Base-by-base conservation (phyloP, 257 asterid species). In the Striga asiatica region DNA sequence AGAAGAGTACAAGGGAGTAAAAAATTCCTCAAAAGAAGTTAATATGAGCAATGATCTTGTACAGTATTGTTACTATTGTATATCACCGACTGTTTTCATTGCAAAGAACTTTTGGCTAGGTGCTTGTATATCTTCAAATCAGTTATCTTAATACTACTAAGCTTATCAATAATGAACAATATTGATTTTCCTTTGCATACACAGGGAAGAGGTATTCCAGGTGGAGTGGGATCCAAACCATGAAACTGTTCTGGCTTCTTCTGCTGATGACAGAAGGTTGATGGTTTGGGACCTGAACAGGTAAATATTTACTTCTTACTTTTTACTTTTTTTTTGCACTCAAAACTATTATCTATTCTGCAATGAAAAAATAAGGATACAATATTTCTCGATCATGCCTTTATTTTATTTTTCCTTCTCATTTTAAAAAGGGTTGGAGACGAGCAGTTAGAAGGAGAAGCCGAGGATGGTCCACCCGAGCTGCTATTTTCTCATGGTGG, bases 171-270 rank as follows among this genome's bases (percentile, higher is more conserved):
- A n/a, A 2, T 37, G 43, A 10, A 10, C 2, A n/a, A 3, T 14
- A 8, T 3, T 14, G 18, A n/a, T 2, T 39, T 24, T 23, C 3
- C 0, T 27, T 69, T 57, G 54, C 5, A 10, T 27, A n/a, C 28
- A 28, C 73, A 87, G 97, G 67, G 92, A 76, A 69, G 97, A 92
- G 84, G 98, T 82, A 23, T 92, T 88, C 85, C 97, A 92, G 74
- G 97, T 92, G 35, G 98, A 92, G 65, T 92, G 97, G 98, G 87
- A 92, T 74, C 98, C 98, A 65, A 79, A 92, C 78, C 95, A 92
- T 45, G 98, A 92, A 74, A 81, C 94, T 0, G 75, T 92, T 69
- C 68, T 92, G 65, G 97, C 98, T 20, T 92, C 98, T 63, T 68
- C 93, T 42, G 97, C 91, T 58, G 97, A 80, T 48, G 97, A 92